Conservation (phyloP, 2,329 filamentous ascomycete genomes). For the Talaromyces funiculosus region DNA sequence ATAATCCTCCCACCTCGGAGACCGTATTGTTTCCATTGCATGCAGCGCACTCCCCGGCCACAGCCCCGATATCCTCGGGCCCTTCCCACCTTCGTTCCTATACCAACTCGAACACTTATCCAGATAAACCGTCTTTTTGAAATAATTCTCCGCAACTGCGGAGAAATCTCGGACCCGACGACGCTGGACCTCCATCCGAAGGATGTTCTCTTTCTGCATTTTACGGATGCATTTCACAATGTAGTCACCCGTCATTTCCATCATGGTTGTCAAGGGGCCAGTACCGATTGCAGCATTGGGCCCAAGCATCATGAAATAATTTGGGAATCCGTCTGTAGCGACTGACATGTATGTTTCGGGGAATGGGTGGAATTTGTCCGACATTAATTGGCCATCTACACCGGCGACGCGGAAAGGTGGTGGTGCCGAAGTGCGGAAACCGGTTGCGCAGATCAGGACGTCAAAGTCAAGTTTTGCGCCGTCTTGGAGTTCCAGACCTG, state of each 20-base stretch:
- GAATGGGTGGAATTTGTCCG: background rate
- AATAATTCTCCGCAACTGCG: constrained; percentile 30
- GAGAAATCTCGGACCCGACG: constrained; percentile 27
- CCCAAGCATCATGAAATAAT: constrained; percentile 31
- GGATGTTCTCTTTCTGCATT: constrained; percentile 33
- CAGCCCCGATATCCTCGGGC: constrained; percentile 27
- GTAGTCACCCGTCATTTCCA: constrained; percentile 31
- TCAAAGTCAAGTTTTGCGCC: background rate
- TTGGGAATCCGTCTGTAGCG: constrained; percentile 26
- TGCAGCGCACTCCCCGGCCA: constrained; percentile 36
- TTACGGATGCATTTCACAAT: constrained; percentile 30
- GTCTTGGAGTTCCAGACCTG: background rate
- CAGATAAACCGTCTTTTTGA: constrained; percentile 30
- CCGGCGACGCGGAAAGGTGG: background rate
- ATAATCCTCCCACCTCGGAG: constrained; percentile 37
- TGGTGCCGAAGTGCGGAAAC: background rate
- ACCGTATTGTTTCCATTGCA: constrained; percentile 29
- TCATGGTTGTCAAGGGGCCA: constrained; percentile 29
- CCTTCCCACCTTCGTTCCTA: constrained; percentile 26
- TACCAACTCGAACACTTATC: constrained; percentile 36
- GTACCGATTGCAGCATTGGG: constrained; percentile 30
- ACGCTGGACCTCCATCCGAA: constrained; percentile 22
- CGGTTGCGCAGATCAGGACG: background rate
- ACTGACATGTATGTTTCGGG: background rate
- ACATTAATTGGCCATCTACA: background rate